Conservation (phyloP, 169 alveolate species). For the Babesia bigemina region DNA sequence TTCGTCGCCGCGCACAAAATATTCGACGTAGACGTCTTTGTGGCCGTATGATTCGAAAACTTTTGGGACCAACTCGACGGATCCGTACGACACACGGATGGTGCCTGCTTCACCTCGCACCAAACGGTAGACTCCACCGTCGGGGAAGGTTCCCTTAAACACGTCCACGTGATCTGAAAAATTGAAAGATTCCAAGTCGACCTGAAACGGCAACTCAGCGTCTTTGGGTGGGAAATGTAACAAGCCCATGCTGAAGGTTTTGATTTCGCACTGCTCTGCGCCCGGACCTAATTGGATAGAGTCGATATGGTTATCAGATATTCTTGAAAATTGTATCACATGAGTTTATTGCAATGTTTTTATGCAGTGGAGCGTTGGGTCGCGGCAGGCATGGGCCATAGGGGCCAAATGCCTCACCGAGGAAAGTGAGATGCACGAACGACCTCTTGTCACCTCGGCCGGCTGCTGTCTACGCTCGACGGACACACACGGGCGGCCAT, state of each 20-base stretch:
- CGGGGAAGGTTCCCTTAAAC: not conserved
- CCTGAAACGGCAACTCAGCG: not conserved
- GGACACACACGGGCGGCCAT: not conserved
- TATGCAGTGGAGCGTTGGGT: not conserved
- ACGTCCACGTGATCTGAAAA: not conserved
- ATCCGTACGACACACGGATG: slow-evolving; percentile 1
- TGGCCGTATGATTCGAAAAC: not conserved
- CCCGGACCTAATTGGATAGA: too few relatives aligned
- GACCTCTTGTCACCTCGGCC: not conserved
- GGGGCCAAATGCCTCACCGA: slow-evolving; percentile 10
- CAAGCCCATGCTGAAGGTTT: not conserved
- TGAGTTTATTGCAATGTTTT: not conserved
- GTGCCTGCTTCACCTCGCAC: not conserved
- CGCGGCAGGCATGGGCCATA: not conserved
- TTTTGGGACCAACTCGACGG: not conserved
- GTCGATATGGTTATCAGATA: too few relatives aligned
- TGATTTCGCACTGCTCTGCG: too few relatives aligned
- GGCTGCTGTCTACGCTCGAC: not conserved
- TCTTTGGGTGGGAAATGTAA: not conserved
- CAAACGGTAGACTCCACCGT: slow-evolving; percentile 8
- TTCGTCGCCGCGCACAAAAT: slow-evolving; percentile 2
- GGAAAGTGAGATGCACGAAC: not conserved
- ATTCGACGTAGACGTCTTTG: slow-evolving; percentile 12
- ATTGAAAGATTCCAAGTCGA: not conserved
- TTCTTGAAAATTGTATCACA: not conserved